Evolutionary conservation across 257 asterid species (phyloP), one percentile per base, ranked within the genome.

Genomic region (Plantago elongata): DNA sequence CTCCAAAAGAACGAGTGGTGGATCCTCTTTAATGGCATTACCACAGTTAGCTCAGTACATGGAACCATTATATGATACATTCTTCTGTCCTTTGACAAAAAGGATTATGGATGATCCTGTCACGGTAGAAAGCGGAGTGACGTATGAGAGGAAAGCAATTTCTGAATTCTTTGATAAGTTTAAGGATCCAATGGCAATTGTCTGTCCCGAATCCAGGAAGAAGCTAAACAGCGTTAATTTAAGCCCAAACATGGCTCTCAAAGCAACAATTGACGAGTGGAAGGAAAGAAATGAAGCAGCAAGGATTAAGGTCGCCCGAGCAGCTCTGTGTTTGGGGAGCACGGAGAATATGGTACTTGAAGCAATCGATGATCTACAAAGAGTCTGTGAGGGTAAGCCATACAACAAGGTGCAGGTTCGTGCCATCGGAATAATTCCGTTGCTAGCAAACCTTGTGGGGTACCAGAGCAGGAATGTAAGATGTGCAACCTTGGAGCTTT

Each of bases 91-190:
- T 13, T 51, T 85, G 61, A 76, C 89, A 11, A 80, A 81, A 54
- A 73, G 67, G 81, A 73, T 88, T 37, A 81, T 88, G 96, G 89
- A 85, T 46, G 95, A 88, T 67, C 96, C 96, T 15, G 92, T 81
- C 0, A 83, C 96, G 3, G 52, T 80, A 56, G 92, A 83, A 38
- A 85, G 82, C 74, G 96, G 96, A 61, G 78, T 81, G 45, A 88
- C 96, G 3, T 88, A 81, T 22, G 96, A 85, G 65, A 78, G 84
- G 60, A 61, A 57, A 18, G 88, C 84, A 3, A 83, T 88, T 30
- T 54, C 59, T 3, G 80, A 88, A 59, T 85, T 86, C 84, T 74
- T 83, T 34, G 63, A 58, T 1, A 77, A 72, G 63, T 60, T 57
- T 49, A 78, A 54, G 49, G 76, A 61, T 58, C 22, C 50, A 1